phyloP scores from a whole-genome alignment of 805 yeast species.

The Lipomyces sp. region DNA sequence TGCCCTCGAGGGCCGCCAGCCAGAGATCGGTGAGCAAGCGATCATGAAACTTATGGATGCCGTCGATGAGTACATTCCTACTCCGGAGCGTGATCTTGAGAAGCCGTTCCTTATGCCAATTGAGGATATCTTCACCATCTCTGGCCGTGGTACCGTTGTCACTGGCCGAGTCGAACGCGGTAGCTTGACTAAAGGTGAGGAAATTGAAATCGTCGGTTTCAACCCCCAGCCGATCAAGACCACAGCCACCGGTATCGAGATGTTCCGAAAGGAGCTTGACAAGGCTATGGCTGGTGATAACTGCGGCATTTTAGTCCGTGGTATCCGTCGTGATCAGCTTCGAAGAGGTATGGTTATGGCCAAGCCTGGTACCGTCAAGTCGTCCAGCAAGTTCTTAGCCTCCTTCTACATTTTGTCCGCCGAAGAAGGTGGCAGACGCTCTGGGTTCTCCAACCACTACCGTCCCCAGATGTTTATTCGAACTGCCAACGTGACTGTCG shows the following conservation, averaged over 20 bases:
- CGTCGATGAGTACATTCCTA: conserved; percentile 92
- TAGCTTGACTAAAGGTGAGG: conserved; percentile 95
- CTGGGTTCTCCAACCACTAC: conserved; percentile 95
- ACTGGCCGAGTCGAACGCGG: conserved; percentile 99
- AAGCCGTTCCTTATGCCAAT: conserved; percentile 96
- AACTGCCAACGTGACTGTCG: conserved; percentile 93
- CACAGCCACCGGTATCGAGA: conserved; percentile 97
- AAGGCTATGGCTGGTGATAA: conserved; percentile 99
- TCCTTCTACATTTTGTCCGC: conserved; percentile 89
- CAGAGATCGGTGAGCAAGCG: conserved; percentile 90
- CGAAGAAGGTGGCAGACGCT: conserved; percentile 99
- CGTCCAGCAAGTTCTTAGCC: conserved; percentile 92
- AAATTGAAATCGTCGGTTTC: conserved; percentile 94
- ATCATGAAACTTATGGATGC: conserved; percentile 81
- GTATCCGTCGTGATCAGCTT: conserved; percentile 96
- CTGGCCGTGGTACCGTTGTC: conserved; percentile 99
- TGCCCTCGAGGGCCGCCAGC: conserved; percentile 85
- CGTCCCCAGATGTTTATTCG: conserved; percentile 97
- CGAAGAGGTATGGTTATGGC: conserved; percentile 97
- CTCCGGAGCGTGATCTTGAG: conserved; percentile 94
- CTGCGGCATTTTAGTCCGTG: conserved; percentile 96
- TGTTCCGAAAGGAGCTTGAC: conserved; percentile 99
- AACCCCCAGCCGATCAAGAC: conserved; percentile 86
- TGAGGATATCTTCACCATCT: conserved; percentile 95
- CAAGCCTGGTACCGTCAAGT: conserved; percentile 87